Base-by-base conservation (phyloP, 305 asterid genomes). In the Plantago rigida region DNA sequence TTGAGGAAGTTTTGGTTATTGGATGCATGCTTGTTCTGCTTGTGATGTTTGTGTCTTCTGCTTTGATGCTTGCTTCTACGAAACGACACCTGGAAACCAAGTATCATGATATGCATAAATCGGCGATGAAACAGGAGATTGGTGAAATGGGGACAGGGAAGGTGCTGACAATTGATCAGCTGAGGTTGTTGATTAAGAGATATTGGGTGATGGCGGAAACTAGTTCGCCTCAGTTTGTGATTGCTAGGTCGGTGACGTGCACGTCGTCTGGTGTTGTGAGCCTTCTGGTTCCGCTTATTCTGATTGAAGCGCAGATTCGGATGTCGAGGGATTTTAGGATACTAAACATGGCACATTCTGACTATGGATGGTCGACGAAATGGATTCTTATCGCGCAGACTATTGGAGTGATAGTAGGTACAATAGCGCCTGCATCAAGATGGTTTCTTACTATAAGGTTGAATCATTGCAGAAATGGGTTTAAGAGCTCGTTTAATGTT, bases 161-260 rank as follows among this genome's bases (percentile, higher is more conserved):
- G 39, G 7, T 12, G 19, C 5, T 65, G 0, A 48, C 51, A 2
- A 17, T 51, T 13, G 76, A 77, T 3, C 67, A 79, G 24, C 24
- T 79, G 64, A 54, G 66, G 58, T 48, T 58, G 3, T 8, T 71
- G 47, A 29, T 79, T 47, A 74, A 64, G 71, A 74, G 74, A 31
- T 77, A 79, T 26, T 79, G 82, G 82, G 71, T 79, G 48, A 79
- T 79, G 81, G 81, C 78, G 2, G 82, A 71, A n/a, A 73, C 84
- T 6, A 75, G 81, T 24, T 69, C 69, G 53, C 82, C 77, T 45
- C 85, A 79, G 56, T 79, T 79, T 17, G 77, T 79, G 67, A 64
- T 79, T 9, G 82, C 76, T 28, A 73, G 82, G 7, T 77, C 78
- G 0, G 77, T 72, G 11, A 77, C 74, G 9, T 64, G 73, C 71